These are phyloP conservation scores for Lasiodiplodia theobromae DNA, from an alignment of 2,329 filamentous ascomycete genomes.

Conservation along the genomic window DNA sequence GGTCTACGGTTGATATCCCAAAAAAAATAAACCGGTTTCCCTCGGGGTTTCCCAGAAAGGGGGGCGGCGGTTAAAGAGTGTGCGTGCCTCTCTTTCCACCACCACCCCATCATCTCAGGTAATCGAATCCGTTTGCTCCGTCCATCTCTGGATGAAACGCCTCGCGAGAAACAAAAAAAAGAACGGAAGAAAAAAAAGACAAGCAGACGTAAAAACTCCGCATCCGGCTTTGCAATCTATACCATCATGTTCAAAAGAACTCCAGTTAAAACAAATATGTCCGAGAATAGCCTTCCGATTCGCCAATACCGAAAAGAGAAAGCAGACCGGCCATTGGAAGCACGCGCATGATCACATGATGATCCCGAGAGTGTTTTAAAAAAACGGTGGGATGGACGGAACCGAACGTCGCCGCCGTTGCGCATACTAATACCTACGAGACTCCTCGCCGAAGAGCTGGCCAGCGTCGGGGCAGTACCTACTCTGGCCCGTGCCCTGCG, in stretches of 20 bases:
- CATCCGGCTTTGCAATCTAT: conserved; percentile 21
- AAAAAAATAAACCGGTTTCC: neutral
- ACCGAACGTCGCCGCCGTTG: too few relatives aligned
- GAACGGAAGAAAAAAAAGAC: neutral
- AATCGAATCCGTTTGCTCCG: conserved; percentile 1
- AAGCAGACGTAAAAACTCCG: conserved; percentile 3
- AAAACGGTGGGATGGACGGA: too few relatives aligned
- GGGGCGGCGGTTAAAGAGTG: neutral
- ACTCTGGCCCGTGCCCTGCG: conserved; percentile 65
- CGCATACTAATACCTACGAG: conserved; percentile 27
- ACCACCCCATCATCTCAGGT: neutral
- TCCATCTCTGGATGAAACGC: conserved; percentile 21
- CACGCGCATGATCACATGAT: neutral
- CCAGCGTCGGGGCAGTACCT: conserved; percentile 93
- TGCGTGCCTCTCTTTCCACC: neutral
- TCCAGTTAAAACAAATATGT: conserved; percentile 1
- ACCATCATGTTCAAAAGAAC: neutral
- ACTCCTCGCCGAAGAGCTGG: conserved; percentile 78
- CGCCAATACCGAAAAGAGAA: conserved; percentile 2
- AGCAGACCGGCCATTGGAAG: neutral
- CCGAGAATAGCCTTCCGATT: conserved; percentile 10
- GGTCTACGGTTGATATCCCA: neutral
- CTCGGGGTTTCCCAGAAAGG: neutral
- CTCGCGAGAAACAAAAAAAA: neutral
- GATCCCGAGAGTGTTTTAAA: neutral